phyloP scores from a whole-genome alignment of 495 filamentous ascomycete species.

The Penicillium soppii region DNA sequence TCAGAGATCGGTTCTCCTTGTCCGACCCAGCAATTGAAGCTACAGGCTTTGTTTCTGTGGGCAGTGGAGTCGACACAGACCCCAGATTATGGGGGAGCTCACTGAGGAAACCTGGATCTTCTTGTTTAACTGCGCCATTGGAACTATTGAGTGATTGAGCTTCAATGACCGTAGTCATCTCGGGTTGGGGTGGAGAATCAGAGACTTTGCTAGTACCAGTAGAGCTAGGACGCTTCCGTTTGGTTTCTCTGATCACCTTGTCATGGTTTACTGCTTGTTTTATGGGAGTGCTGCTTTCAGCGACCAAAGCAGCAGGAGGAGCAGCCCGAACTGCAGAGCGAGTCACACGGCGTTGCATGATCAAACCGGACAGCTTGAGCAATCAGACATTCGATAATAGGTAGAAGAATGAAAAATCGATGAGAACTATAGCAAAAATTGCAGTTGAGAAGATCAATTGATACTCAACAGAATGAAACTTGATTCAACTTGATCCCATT shows the following conservation, averaged over 20 bases:
- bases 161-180: neutral
- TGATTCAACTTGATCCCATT: neutral
- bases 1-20: constrained; percentile 10
- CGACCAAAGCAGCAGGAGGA: constrained; percentile 10
- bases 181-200: neutral
- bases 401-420: neutral
- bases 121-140: constrained; percentile 9
- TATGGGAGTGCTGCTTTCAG: neutral
- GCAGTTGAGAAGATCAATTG: neutral
- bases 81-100: constrained; percentile 50
- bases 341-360: constrained; percentile 22
- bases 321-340: constrained; percentile 22
- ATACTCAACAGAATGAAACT: neutral
- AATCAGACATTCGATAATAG: neutral
- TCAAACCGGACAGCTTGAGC: neutral
- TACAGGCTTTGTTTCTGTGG: neutral
- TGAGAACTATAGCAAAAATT: too few species aligned
- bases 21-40: neutral
- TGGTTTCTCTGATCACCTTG: neutral
- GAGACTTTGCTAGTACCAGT: neutral
- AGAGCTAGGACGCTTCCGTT: neutral
- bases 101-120: constrained; percentile 18
- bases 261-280: neutral
- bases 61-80: neutral
- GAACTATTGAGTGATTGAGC: neutral